A percentile compares a stretch with the other conserved stretches of the same genome.
These are phyloP conservation scores for Porphyrellus cyaneotinctus DNA, from an alignment of 768 basidiomycete genomes.

Conservation along the genomic window DNA sequence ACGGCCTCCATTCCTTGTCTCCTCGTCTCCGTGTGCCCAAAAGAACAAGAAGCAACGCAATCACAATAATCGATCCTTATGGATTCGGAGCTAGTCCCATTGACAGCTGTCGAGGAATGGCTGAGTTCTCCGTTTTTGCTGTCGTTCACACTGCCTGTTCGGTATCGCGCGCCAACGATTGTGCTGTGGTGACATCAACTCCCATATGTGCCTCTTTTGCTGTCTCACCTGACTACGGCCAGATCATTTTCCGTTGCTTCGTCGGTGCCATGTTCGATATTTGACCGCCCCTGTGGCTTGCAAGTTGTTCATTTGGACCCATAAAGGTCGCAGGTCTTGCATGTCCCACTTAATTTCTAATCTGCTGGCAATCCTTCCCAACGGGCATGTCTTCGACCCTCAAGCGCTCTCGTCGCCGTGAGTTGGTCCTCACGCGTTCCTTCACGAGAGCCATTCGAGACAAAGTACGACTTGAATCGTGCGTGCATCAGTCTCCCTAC, in stretches of 20 bases:
- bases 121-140: conserved; percentile 23
- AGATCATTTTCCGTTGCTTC: conserved; percentile 6
- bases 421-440: conserved; percentile 47
- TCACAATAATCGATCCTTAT: not conserved
- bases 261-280: conserved; percentile 11
- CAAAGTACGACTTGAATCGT: conserved; percentile 33
- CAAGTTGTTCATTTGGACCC: conserved; percentile 15
- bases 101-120: conserved; percentile 12
- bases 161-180: conserved; percentile 6
- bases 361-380: conserved; percentile 13
- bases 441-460: conserved; percentile 46
- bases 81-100: conserved; percentile 7
- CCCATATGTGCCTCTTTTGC: conserved; percentile 8
- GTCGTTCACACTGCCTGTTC: conserved; percentile 9
- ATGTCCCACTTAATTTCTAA: conserved; percentile 13
- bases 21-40: not conserved
- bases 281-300: conserved; percentile 30
- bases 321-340: conserved; percentile 27
- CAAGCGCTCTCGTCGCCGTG: conserved; percentile 45
- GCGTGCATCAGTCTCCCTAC: conserved; percentile 13
- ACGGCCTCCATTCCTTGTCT: conserved; percentile 6
- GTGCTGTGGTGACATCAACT: conserved; percentile 1
- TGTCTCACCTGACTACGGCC: conserved; percentile 8
- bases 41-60: conserved; percentile 15
- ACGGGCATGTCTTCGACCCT: conserved; percentile 39